Percentiles rank a stretch among this genome's conserved stretches.
These are phyloP conservation scores for Saccharomycopsis fibuligera DNA, from an alignment of 805 yeast genomes.

Conservation along the genomic window DNA sequence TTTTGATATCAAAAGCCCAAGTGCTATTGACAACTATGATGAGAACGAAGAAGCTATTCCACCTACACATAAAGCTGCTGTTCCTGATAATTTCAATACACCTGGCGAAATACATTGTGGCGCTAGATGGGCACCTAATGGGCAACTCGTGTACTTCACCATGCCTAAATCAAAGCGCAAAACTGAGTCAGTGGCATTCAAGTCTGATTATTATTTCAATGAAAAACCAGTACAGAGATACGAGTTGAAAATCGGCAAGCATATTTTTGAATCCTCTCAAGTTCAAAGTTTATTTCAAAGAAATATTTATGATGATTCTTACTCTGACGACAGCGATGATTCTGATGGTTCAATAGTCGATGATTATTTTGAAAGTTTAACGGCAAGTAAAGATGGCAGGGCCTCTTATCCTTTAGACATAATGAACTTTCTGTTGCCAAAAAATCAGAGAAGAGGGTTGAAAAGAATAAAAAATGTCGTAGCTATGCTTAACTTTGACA, in stretches of 20 bases:
- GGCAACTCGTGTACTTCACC: conserved; percentile 18
- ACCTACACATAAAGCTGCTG: neutral
- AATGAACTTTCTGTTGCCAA: neutral
- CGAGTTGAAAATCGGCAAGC: neutral
- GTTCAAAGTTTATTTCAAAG: conserved; percentile 4
- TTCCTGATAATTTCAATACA: conserved; percentile 7
- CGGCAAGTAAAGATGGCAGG: neutral
- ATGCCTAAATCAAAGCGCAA: conserved; percentile 10
- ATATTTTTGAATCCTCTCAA: neutral
- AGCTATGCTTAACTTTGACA: conserved; percentile 55
- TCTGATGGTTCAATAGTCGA: neutral
- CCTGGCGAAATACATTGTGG: conserved; percentile 18
- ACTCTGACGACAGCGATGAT: neutral
- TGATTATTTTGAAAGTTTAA: neutral
- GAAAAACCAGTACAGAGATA: conserved; percentile 5
- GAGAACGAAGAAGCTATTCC: neutral
- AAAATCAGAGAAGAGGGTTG: neutral
- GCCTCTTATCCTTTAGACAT: neutral
- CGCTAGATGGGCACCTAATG: conserved; percentile 22
- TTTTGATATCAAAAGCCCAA: neutral
- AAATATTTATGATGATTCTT: neutral
- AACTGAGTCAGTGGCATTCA: conserved; percentile 1
- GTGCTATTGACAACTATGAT: neutral
- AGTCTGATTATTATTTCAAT: neutral
- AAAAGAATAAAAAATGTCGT: conserved; percentile 38